Percentiles rank a stretch among this genome's conserved stretches.
These are phyloP conservation scores for Podaxis carcinomalis DNA, from an alignment of 768 basidiomycete genomes.

Conservation along the genomic window DNA sequence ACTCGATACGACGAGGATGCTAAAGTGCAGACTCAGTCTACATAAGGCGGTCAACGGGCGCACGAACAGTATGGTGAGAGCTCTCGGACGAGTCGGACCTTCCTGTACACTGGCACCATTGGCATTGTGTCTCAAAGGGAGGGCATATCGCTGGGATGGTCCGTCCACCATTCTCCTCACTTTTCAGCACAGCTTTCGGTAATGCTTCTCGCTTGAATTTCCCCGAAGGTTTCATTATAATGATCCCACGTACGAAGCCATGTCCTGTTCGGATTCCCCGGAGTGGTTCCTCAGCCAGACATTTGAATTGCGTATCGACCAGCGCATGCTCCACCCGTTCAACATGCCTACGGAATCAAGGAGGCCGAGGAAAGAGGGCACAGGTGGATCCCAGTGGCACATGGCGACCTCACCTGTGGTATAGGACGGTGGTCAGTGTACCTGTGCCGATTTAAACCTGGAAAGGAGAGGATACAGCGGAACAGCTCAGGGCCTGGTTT, in stretches of 20 bases:
- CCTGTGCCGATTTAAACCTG: conserved; percentile 35
- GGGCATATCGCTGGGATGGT: conserved; percentile 34
- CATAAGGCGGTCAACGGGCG: too few species aligned
- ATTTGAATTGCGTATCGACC: conserved; percentile 33
- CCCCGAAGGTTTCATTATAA: conserved; percentile 42
- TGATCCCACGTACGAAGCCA: conserved; percentile 39
- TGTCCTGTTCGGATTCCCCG: conserved; percentile 30
- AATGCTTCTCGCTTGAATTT: conserved; percentile 35
- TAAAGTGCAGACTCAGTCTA: too few species aligned
- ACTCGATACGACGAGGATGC: too few species aligned
- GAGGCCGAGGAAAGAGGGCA: conserved; percentile 30
- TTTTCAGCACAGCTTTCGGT: conserved; percentile 25
- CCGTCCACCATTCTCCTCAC: neutral
- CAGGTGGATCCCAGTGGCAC: conserved; percentile 32
- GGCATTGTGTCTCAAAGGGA: conserved; percentile 7
- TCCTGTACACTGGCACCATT: too few species aligned
- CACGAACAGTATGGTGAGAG: too few species aligned
- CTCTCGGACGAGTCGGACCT: too few species aligned
- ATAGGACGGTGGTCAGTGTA: conserved; percentile 25
- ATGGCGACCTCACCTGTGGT: conserved; percentile 26
- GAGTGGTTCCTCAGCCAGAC: conserved; percentile 32
- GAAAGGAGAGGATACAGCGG: conserved; percentile 35
- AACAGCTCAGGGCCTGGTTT: conserved; percentile 36
- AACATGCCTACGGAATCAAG: conserved; percentile 37
- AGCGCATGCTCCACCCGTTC: conserved; percentile 33